Base-by-base conservation (phyloP, 2,329 filamentous ascomycete species). In the Exserohilum rostratum region DNA sequence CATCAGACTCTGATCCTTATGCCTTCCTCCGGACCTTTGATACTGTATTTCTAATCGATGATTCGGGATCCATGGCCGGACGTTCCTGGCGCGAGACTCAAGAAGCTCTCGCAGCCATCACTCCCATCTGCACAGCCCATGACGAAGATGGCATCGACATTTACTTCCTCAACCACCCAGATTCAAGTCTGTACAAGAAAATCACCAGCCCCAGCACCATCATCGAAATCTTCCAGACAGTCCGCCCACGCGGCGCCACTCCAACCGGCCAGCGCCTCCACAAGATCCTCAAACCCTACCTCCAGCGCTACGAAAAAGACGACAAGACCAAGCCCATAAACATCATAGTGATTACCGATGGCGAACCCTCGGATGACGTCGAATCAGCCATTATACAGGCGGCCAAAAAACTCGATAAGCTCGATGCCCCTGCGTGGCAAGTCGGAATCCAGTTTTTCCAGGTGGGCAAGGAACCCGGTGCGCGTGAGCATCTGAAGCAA, bases 361-460 rank as follows among this genome's bases (percentile, higher is more conserved):
- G 95, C 5, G 85, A 82, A 35, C 87, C 95, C 1, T 87, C 82
- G 1, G 92, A 97, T 71, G 90, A 96, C 61, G 86, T 89, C 0
- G 89, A 93, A 72, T 81, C 80, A 6, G 55, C 62, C 13, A 86
- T 98, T 43, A 79, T 90, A 35, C 73, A 77, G 3, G 80, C 85
- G 0, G 93, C 92, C 0, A 82, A 82, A 73, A 87, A 85, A 68
- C 83, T 98, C 29, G 89, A 95, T 67, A 76, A 76, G 46, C 73
- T 89, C 6, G 82, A 87, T 7, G 91, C 91, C 0, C 86, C 88
- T 3, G 82, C 87, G 0, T 90, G 90, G 80, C 95, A 98, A 78
- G 80, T 97, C 7, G 93, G 93, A 30, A 86, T 98, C 52, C 93
- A 98, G 74, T 98, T 98, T 79, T 96, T 98, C 80, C 93, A 97